Conservation (phyloP, 371 early-diverging fungal genomes). For the Choanephora cucurbitarum region DNA sequence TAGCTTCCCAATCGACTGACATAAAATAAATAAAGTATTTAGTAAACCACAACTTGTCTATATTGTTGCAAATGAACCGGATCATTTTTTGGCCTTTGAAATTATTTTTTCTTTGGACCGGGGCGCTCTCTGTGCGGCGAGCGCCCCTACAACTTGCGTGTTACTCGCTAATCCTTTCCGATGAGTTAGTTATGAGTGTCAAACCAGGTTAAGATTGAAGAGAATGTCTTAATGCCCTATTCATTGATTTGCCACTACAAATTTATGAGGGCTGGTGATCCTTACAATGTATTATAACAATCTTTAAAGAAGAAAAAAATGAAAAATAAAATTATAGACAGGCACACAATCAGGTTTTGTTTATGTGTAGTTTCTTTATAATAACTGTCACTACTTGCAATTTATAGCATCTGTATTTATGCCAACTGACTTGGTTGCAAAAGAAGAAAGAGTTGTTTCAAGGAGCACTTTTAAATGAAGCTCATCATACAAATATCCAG, state of each 20-base stretch:
- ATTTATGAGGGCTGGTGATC: constrained; percentile 34
- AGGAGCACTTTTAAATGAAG: too few species aligned
- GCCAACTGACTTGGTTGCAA: too few species aligned
- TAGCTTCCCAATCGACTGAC: too few species aligned
- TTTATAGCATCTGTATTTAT: too few species aligned
- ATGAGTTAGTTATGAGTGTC: constrained; percentile 37
- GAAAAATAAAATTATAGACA: too few species aligned
- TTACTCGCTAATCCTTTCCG: constrained; percentile 34
- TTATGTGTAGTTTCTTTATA: too few species aligned
- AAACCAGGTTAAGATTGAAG: constrained; percentile 27
- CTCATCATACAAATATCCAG: too few species aligned
- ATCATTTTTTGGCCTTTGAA: background rate
- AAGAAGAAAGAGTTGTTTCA: too few species aligned
- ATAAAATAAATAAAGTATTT: too few species aligned
- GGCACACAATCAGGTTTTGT: too few species aligned
- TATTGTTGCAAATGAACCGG: background rate
- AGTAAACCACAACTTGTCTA: constrained; percentile 17
- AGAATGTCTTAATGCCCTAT: constrained; percentile 36
- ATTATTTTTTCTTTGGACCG: constrained; percentile 20
- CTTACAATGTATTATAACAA: constrained; percentile 11
- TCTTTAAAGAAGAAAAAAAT: too few species aligned
- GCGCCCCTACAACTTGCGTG: constrained; percentile 30
- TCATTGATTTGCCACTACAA: constrained; percentile 7
- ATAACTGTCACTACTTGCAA: too few species aligned
- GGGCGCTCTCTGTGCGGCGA: constrained; percentile 34